Evolutionary conservation across 1,284 basidiomycete genomes (phyloP).

Genomic region (Ceratobasidium sp.): DNA sequence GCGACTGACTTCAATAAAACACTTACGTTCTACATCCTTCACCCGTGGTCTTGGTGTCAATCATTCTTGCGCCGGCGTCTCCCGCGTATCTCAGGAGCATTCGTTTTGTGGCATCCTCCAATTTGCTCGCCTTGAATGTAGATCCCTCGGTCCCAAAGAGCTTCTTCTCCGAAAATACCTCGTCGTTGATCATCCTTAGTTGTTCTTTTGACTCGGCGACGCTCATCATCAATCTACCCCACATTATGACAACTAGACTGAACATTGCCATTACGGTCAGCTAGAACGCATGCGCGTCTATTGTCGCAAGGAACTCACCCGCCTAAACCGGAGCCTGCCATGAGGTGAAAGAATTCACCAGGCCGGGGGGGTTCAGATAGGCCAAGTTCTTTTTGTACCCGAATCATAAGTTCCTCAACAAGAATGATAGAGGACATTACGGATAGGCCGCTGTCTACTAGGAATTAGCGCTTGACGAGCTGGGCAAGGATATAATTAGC

Average conservation of each 20-base stretch:
- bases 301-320: slow-evolving; percentile 3
- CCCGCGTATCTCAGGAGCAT: not conserved
- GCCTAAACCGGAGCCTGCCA: slow-evolving; percentile 2
- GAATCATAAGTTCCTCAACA: slow-evolving; percentile 42
- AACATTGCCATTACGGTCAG: slow-evolving; percentile 5
- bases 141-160: not conserved
- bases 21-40: slow-evolving; percentile 24
- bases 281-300: too few species aligned
- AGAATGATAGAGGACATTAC: too few species aligned
- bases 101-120: not conserved
- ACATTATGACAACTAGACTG: slow-evolving; percentile 55
- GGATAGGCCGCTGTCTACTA: too few species aligned
- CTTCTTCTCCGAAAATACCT: slow-evolving; percentile 29
- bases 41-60: not conserved
- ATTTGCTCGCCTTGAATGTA: not conserved
- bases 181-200: slow-evolving; percentile 7
- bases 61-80: not conserved
- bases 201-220: slow-evolving; percentile 50
- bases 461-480: too few species aligned
- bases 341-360: slow-evolving; percentile 38
- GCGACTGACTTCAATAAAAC: too few species aligned
- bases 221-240: slow-evolving; percentile 55
- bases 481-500: too few species aligned
- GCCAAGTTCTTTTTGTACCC: not conserved
- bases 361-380: slow-evolving; percentile 47